Evolutionary conservation across 768 basidiomycete genomes (phyloP), one percentile per base, ranked within the genome.

Genomic region (Neoboletus brunneissimus): DNA sequence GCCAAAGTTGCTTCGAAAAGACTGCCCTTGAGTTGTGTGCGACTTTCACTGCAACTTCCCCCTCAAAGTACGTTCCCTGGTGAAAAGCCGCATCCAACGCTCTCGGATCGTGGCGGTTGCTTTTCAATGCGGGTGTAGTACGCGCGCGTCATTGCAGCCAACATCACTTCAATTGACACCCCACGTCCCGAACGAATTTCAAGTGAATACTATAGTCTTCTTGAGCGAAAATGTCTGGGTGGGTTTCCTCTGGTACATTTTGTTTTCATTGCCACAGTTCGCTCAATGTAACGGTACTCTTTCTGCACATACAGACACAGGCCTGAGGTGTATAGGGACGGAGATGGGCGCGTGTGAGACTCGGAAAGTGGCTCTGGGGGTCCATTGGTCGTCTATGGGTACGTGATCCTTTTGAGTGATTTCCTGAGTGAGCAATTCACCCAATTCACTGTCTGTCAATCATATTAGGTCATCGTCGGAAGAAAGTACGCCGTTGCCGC

Each of bases 401-500:
- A 51, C 4, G 55, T 35, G 4, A 9, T 22, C 27, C 12, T 16
- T 13, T 12, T 6, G 4, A 32, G 35, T 10, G 1, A 8, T 29
- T 16, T 1, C 35, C 10, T 22, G 6, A 5, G 27, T n/a, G 23
- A 6, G 12, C 12, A 38, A 18, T 12, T 4, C 6, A 7, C 22
- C 20, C 18, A 3, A 12, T 16, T 23, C 8, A 29, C n/a, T 6
- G 2, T 22, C 25, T 2, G n/a, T 13, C 34, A 1, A 32, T 16
- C 11, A 0, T 18, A 2, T 20, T 18, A 59, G 54, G 16, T 1
- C 45, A 1, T 16, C 60, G 1, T 41, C 54, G 5, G 55, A 53
- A 35, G 61, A 65, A 44, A 25, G 34, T 5, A 40, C 42, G 1
- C 57, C 57, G 3, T 29, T 65, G n/a, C 18, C 66, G 2, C 54